Base-by-base conservation (phyloP, 805 yeast species). In the Tetrapisispora taiwanensis region DNA sequence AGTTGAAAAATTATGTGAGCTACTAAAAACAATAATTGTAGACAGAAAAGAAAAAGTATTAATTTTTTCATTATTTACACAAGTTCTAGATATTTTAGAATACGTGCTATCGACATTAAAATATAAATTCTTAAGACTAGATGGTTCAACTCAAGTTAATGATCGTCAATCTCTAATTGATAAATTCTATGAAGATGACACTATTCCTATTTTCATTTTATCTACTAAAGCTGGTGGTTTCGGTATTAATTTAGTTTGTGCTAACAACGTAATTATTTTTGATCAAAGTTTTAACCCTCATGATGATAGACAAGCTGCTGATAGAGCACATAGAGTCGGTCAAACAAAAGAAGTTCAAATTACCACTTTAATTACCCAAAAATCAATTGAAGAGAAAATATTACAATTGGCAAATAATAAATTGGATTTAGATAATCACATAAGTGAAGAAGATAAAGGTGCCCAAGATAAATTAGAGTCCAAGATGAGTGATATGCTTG, bases 211-310 rank as follows among this genome's bases (percentile, higher is more conserved):
- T 3, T 90, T 92, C 56, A 69, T 92, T 41, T 69, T 92, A 36
- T 86, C 96, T 10, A 92, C 99, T 3, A 87, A 86, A 60, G 97
- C 98, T 0, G 99, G 99, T 59, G 99, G 99, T 1, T 92, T 92
- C 66, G 99, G 99, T 46, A 92, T 92, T 65, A 92, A 92, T 58
- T 73, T 92, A 55, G 92, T 95, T 1, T 92, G 95, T 58, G 97
- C 99, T 7, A 90, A 87, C 59, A 78, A 81, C 48, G 98, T 92
- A 2, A 73, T 92, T 43, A 84, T 92, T 28, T 89, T 81, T 59
- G 99, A 92, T 60, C 90, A 88, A 60, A 81, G 94, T 41, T 92
- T 92, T 69, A 92, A 92, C 59, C 99, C 99, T 0, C 98, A 92
- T 63, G 98, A 92, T 62, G 99, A 92, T 59, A 84, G 84, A 59